A percentile compares a stretch with the other conserved stretches of the same genome.
Conservation (phyloP, 257 asterid genomes). For the Gardenia jasminoides region DNA sequence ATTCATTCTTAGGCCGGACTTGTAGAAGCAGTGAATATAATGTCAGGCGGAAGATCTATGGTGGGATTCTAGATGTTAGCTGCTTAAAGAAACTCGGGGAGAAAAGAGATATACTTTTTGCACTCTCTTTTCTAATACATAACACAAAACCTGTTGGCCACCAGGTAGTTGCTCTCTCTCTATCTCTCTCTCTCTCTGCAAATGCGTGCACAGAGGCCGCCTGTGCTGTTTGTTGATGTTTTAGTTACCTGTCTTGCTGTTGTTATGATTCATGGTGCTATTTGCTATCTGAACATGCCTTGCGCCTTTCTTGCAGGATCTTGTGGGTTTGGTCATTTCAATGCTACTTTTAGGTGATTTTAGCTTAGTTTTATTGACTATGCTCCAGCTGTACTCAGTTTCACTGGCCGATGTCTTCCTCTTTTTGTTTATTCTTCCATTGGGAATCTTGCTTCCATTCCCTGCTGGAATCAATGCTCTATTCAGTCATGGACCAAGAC, state of each 20-base stretch:
- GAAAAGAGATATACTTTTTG: slow-evolving; percentile 69
- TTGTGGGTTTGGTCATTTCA: slow-evolving; percentile 92
- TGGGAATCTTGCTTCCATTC: slow-evolving; percentile 89
- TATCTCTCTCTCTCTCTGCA: background rate
- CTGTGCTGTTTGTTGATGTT: background rate
- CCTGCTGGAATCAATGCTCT: slow-evolving; percentile 98
- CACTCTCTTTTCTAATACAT: slow-evolving; percentile 78
- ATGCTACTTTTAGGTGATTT: slow-evolving; percentile 96
- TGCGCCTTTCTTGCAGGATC: slow-evolving; percentile 62
- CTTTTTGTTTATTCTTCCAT: slow-evolving; percentile 80
- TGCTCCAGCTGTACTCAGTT: slow-evolving; percentile 94
- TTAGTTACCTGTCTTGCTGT: background rate
- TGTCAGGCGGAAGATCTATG: slow-evolving; percentile 47
- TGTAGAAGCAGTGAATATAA: slow-evolving; percentile 42
- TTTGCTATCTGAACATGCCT: slow-evolving; percentile 2
- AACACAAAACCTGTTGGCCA: slow-evolving; percentile 97
- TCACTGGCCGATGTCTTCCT: slow-evolving; percentile 82
- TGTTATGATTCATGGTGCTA: background rate
- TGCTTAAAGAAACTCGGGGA: slow-evolving; percentile 76
- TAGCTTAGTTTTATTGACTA: slow-evolving; percentile 91
- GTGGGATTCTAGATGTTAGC: slow-evolving; percentile 64
- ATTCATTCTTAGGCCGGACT: slow-evolving; percentile 32
- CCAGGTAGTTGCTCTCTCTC: slow-evolving; percentile 51
- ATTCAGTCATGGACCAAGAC: slow-evolving; percentile 94
- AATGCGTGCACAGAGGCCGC: background rate